phyloP scores from a whole-genome alignment of 257 asterid genomes.

The Linderniella brevidens region DNA sequence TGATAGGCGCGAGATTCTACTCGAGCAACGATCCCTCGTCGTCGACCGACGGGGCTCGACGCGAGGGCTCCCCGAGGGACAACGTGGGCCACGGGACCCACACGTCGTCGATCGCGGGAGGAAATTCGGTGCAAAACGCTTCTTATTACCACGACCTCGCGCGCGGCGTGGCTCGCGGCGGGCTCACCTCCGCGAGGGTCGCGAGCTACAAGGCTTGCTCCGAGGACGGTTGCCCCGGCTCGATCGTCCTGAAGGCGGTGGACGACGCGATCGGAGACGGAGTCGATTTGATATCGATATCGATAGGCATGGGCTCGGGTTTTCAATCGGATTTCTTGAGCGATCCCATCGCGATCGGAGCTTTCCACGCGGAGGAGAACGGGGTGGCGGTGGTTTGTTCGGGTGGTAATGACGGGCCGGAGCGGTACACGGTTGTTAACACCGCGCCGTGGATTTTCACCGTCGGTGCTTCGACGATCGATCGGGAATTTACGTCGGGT shows the following conservation, averaged over 20 bases:
- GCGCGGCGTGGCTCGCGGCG: conserved; percentile 49
- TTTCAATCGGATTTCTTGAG: conserved; percentile 28
- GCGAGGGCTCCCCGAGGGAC: conserved; percentile 36
- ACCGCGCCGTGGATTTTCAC: conserved; percentile 79
- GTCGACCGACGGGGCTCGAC: conserved; percentile 6
- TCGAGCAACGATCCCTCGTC: conserved; percentile 11
- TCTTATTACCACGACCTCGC: conserved; percentile 45
- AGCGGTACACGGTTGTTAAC: conserved; percentile 35
- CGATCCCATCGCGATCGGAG: conserved; percentile 68
- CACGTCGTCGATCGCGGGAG: conserved; percentile 58
- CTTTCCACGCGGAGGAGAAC: conserved; percentile 50
- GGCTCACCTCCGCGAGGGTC: conserved; percentile 44
- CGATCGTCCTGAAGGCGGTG: conserved; percentile 38
- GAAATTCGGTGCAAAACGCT: conserved; percentile 28
- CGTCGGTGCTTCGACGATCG: conserved; percentile 53
- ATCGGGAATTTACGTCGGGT: conserved; percentile 30
- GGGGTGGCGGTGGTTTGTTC: conserved; percentile 55
- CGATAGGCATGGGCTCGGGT: conserved; percentile 33
- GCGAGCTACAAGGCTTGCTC: conserved; percentile 60
- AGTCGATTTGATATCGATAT: conserved; percentile 56
- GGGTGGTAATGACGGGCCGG: conserved; percentile 62
- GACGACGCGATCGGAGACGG: conserved; percentile 70
- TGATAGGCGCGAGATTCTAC: conserved; percentile 62
- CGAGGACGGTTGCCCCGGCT: conserved; percentile 30
- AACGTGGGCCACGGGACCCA: conserved; percentile 52